Base-by-base conservation (phyloP, 1,139 yeast genomes). In the Protomyces inouyei region DNA sequence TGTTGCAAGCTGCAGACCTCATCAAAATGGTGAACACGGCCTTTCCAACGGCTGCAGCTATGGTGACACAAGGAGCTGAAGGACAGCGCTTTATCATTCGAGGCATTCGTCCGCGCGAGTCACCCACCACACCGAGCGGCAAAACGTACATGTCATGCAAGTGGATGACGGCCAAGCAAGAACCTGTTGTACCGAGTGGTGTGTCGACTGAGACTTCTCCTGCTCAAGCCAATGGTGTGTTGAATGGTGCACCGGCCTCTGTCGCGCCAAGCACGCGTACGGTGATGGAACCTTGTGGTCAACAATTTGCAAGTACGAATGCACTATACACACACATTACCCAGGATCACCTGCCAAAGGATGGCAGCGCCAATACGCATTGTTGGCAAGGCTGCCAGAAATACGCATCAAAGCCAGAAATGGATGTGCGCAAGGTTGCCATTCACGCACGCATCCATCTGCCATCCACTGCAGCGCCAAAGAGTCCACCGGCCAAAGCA, bases 1-100 rank as follows among this genome's bases (percentile, higher is more conserved):
- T 93, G 60, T 80, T 93, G 56, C 96, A 97, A 0, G 98, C 98
- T 0, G 98, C 95, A 21, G 98, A 93, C 70, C 93, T 93, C 73
- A 93, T 93, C 73, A 91, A 92, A 72, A 93, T 93, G 73, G 98
- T 93, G 14, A 86, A 93, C 32, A 84, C 85, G 66, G 97, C 97
- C 0, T 92, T 92, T 74, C 87, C 90, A n/a, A 84, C 85, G 70
- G 90, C 97, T 1, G 88, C 90, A 66, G 97, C 98, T 0, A 91
- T 91, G 92, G 98, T 93, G 18, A 84, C 92, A 66, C 74, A 79
- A 40, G 68, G 72, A n/a, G 77, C 79, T 14, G 82, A 82, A 40
- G 86, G 86, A 8, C 82, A 83, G 70, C 87, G 87, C 74, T 93
- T 93, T 72, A 90, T 93, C 59, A 92, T 93, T 71, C 88, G 88